These are phyloP conservation scores for Colletotrichum sp. DNA, from an alignment of 2,329 filamentous ascomycete genomes.

Conservation along the genomic window DNA sequence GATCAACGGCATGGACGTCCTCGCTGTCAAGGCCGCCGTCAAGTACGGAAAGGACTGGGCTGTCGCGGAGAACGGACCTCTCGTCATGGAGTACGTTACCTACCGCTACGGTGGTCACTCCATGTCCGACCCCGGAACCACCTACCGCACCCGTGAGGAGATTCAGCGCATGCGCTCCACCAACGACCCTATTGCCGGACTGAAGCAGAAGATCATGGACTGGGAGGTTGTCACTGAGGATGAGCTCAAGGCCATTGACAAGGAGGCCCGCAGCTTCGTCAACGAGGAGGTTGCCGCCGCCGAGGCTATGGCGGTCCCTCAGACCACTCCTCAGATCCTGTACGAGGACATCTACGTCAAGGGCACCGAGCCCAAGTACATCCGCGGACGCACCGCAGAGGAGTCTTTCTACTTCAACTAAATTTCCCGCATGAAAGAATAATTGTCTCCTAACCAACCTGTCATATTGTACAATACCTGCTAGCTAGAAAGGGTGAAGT, in stretches of 20 bases:
- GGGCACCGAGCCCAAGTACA: slow-evolving; percentile 85
- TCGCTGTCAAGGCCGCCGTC: slow-evolving; percentile 96
- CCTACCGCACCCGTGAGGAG: slow-evolving; percentile 98
- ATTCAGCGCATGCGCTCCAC: slow-evolving; percentile 99
- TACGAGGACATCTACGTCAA: slow-evolving; percentile 96
- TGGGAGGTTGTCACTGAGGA: slow-evolving; percentile 93
- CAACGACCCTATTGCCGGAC: slow-evolving; percentile 95
- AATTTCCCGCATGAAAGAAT: slow-evolving; percentile 12
- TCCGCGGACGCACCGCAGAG: slow-evolving; percentile 86
- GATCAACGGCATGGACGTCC: slow-evolving; percentile 99
- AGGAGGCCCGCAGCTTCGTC: slow-evolving; percentile 85
- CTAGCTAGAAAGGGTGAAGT: slow-evolving; percentile 23
- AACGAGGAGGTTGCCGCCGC: slow-evolving; percentile 90
- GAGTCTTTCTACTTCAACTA: slow-evolving; percentile 92
- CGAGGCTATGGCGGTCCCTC: slow-evolving; percentile 85
- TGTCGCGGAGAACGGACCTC: slow-evolving; percentile 81
- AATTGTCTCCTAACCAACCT: slow-evolving; percentile 21
- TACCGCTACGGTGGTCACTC: slow-evolving; percentile 99
- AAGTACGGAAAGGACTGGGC: slow-evolving; percentile 93
- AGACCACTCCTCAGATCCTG: slow-evolving; percentile 80
- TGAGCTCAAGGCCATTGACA: slow-evolving; percentile 95
- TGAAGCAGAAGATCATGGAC: slow-evolving; percentile 98
- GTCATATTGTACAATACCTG: slow-evolving; percentile 26
- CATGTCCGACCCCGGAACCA: slow-evolving; percentile 99
- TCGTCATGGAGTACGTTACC: slow-evolving; percentile 98